Evolutionary conservation across 225 moss, liverwort and hornwort genomes (phyloP), one percentile per base, ranked within the genome.

Genomic region (Marchantia paleacea): DNA sequence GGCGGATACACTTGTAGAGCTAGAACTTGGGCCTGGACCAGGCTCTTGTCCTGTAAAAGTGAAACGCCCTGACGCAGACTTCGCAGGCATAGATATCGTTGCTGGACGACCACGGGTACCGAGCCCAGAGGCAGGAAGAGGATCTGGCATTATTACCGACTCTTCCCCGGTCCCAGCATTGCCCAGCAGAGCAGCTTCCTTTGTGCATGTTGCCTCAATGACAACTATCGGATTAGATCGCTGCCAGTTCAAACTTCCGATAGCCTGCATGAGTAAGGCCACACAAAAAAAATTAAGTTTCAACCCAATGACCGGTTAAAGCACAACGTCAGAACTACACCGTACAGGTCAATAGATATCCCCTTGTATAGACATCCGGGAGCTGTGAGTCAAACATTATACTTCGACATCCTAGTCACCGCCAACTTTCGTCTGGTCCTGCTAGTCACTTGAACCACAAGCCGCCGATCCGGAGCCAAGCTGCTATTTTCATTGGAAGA

Each of bases 91-190:
- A 80, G 89, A 85, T 79, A 86, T 90, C 29, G 87, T 74, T n/a
- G 85, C 9, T 71, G 90, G 85, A 78, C 99, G 95, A 58, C 94
- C 92, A 72, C 99, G 88, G 54, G 92, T 89, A 71, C 87, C 88
- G 24, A 80, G 67, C 7, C 88, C 84, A 69, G 88, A 83, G 78
- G 99, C 87, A 80, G 99, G 99, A 82, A 99, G 95, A 62, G 99
- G 99, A 88, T 99, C 99, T 48, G 99, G 99, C 95, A 99, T 99
- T 63, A 99, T 95, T 31, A 91, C 94, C 0, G 99, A 99, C 78
- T 99, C 99, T 85, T 99, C 99, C 83, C 91, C 80, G 61, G 47
- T 77, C 47, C 80, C 89, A 72, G 87, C 85, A 66, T 87, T 91
- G 12, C 99, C 99, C 58, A 99, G 86, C 75, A 99, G 92, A 52